Evolutionary conservation across 2,329 filamentous ascomycete species (phyloP).

Genomic region (Fusarium caatingaense): DNA sequence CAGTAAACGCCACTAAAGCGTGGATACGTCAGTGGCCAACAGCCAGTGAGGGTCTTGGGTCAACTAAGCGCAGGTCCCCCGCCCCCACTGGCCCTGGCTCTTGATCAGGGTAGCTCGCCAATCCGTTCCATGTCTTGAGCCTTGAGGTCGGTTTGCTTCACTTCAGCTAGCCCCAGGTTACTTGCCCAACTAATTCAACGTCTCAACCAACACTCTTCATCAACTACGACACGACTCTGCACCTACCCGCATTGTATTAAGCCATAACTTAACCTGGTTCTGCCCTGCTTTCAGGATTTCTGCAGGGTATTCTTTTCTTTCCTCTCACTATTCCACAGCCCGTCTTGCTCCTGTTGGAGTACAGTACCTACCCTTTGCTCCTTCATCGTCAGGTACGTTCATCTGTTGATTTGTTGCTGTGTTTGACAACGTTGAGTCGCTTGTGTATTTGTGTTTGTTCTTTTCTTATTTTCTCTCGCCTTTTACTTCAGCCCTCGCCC

Average conservation of each 20-base stretch:
- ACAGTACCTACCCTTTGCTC: slow-evolving; percentile 4
- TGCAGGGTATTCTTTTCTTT: background rate
- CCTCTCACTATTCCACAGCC: background rate
- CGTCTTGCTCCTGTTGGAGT: slow-evolving; percentile 4
- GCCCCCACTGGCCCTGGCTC: slow-evolving; percentile 31
- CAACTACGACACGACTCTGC: slow-evolving; percentile 38
- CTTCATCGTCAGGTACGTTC: slow-evolving; percentile 33
- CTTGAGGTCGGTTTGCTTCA: background rate
- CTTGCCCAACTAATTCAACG: slow-evolving; percentile 23
- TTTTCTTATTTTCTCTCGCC: background rate
- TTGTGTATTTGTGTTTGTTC: background rate
- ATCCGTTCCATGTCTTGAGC: background rate
- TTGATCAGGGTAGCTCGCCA: slow-evolving; percentile 17
- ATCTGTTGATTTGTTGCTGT: slow-evolving; percentile 9
- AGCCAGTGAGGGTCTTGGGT: slow-evolving; percentile 7
- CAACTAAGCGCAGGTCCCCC: slow-evolving; percentile 33
- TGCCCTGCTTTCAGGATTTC: slow-evolving; percentile 13
- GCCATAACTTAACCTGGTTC: slow-evolving; percentile 12
- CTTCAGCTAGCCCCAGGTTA: slow-evolving; percentile 5
- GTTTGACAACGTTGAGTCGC: slow-evolving; percentile 3
- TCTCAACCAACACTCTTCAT: slow-evolving; percentile 34
- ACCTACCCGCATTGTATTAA: slow-evolving; percentile 18
- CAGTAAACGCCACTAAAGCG: slow-evolving; percentile 33
- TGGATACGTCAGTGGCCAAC: slow-evolving; percentile 38
- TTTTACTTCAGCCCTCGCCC: slow-evolving; percentile 1